Percentiles rank a stretch among this genome's conserved stretches.
These are phyloP conservation scores for Luffa aegyptiaca DNA, from an alignment of 306 rosid genomes.

Conservation along the genomic window DNA sequence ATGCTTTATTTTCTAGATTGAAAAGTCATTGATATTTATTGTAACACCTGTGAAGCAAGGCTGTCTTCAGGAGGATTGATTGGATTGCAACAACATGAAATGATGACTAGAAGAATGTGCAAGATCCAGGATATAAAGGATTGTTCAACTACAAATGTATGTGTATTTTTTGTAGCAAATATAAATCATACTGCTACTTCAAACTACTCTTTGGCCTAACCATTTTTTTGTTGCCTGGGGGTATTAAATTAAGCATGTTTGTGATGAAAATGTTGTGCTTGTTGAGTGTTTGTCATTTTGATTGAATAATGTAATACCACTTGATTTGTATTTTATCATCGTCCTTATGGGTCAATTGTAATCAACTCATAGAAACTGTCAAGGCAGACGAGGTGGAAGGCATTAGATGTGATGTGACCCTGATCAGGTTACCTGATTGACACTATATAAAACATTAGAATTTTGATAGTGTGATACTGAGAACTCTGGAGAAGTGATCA, in stretches of 20 bases:
- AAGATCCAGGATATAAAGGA: background rate
- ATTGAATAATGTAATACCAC: background rate
- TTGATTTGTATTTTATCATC: background rate
- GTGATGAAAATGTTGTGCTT: conserved; percentile 1
- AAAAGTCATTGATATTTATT: background rate
- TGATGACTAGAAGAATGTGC: conserved; percentile 6
- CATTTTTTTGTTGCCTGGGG: background rate
- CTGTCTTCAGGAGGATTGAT: background rate
- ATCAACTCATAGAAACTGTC: background rate
- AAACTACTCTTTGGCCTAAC: background rate
- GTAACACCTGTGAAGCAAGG: background rate
- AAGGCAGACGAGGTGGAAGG: background rate
- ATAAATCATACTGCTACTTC: background rate
- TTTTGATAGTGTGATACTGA: background rate
- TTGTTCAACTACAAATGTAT: background rate
- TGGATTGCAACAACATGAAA: background rate
- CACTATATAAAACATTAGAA: background rate
- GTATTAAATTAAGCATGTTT: background rate
- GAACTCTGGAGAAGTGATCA: conserved; percentile 1
- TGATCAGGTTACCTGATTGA: background rate
- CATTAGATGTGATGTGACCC: background rate
- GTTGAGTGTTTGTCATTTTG: background rate
- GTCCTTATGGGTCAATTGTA: background rate
- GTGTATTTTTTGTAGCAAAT: background rate
- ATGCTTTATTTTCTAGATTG: background rate